A percentile compares a stretch with the other conserved stretches of the same genome.
Conservation (phyloP, 2,329 filamentous ascomycete species). For the Cladosporium sp. region DNA sequence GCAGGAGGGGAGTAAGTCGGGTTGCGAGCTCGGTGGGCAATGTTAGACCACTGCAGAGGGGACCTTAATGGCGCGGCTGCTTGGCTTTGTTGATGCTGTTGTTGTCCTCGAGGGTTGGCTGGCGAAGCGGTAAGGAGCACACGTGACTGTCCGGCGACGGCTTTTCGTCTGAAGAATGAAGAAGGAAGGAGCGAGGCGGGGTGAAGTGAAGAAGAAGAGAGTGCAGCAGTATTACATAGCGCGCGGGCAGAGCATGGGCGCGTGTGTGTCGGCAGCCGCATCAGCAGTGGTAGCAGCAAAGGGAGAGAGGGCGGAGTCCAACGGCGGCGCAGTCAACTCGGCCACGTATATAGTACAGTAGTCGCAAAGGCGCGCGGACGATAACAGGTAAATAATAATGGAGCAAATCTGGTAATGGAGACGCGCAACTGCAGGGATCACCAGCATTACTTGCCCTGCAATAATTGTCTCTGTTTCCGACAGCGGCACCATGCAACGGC, state of each 20-base stretch:
- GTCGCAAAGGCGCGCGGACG: neutral
- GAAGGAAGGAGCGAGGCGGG: neutral
- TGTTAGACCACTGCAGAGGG: slow-evolving; percentile 37
- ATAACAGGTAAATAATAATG: neutral
- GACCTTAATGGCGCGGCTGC: slow-evolving; percentile 20
- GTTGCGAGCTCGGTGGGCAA: slow-evolving; percentile 33
- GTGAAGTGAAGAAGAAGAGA: neutral
- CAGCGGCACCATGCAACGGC: neutral
- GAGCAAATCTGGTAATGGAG: neutral
- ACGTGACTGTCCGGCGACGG: slow-evolving; percentile 10
- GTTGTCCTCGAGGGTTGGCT: neutral
- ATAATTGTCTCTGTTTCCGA: slow-evolving; percentile 1
- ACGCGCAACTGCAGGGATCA: neutral
- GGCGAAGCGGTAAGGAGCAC: slow-evolving; percentile 17
- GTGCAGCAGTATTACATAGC: slow-evolving; percentile 13
- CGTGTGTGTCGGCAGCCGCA: slow-evolving; percentile 15
- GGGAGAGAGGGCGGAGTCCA: neutral
- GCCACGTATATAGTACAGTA: neutral
- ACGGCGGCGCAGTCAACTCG: neutral
- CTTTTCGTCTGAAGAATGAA: neutral
- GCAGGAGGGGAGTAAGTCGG: neutral
- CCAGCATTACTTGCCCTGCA: neutral
- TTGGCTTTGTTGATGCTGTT: slow-evolving; percentile 1
- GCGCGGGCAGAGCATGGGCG: slow-evolving; percentile 12
- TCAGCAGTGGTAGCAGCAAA: neutral